Evolutionary conservation across 176 grass and related monocot species (phyloP).

Genomic region (Leersia perrieri): DNA sequence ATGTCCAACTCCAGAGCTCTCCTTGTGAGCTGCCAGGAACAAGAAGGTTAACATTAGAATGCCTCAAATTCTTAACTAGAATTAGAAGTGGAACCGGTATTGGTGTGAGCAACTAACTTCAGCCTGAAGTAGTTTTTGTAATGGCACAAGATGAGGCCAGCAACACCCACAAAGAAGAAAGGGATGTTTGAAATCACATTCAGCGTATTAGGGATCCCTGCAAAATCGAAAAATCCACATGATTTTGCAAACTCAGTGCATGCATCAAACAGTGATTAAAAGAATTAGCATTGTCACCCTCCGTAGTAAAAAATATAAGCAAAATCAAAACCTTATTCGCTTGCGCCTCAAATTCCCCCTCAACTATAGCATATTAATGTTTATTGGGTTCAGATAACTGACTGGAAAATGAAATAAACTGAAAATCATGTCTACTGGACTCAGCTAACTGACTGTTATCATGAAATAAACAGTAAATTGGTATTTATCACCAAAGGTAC

Average conservation of each 20-base stretch:
- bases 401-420: neutral
- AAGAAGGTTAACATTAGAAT: neutral
- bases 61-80: neutral
- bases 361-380: neutral
- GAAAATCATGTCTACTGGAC: neutral
- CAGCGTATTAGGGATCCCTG: conserved; percentile 89
- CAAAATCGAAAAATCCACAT: neutral
- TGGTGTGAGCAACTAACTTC: conserved; percentile 35
- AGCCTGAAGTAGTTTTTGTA: conserved; percentile 76
- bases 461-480: neutral
- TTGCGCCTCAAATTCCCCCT: neutral
- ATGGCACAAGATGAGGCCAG: conserved; percentile 64
- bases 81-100: neutral
- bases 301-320: too few relatives aligned
- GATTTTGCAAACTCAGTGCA: neutral
- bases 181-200: conserved; percentile 92
- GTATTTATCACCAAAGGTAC: neutral
- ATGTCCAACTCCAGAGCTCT: conserved; percentile 77
- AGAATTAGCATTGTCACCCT: neutral
- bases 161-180: conserved; percentile 73
- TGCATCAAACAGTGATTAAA: neutral
- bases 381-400: neutral
- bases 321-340: neutral
- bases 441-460: neutral
- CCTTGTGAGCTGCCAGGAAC: conserved; percentile 62